Conservation (phyloP, 495 filamentous ascomycete species). For the Daldinia grandis region DNA sequence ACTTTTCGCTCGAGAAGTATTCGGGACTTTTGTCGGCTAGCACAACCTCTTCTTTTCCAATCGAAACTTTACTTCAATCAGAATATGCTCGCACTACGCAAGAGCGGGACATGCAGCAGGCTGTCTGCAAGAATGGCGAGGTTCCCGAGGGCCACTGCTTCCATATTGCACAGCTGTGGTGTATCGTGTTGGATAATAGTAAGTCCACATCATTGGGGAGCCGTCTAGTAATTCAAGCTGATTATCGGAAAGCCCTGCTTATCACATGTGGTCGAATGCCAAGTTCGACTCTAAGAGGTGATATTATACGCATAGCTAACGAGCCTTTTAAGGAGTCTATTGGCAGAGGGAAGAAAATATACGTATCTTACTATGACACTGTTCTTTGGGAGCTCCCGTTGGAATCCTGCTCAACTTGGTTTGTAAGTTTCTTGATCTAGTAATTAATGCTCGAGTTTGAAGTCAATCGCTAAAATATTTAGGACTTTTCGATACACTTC, state of each 20-base stretch:
- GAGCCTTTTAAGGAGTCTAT: constrained; percentile 24
- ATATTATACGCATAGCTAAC: constrained; percentile 22
- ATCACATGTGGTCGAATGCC: constrained; percentile 43
- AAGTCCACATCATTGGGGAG: neutral
- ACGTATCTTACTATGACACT: constrained; percentile 32
- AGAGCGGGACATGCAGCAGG: constrained; percentile 53
- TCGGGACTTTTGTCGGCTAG: constrained; percentile 38
- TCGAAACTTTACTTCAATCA: constrained; percentile 49
- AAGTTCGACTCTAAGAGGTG: constrained; percentile 22
- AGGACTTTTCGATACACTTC: constrained; percentile 49
- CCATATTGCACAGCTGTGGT: constrained; percentile 53
- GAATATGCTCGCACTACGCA: constrained; percentile 42
- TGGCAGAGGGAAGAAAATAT: constrained; percentile 23
- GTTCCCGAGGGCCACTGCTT: constrained; percentile 46
- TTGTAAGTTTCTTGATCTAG: constrained; percentile 42
- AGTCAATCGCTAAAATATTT: constrained; percentile 2
- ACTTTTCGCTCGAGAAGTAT: constrained; percentile 52
- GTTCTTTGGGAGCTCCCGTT: constrained; percentile 42
- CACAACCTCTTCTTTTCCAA: constrained; percentile 44
- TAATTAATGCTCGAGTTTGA: neutral
- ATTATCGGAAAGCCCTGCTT: constrained; percentile 35
- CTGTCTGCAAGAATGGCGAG: constrained; percentile 45
- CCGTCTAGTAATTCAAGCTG: neutral
- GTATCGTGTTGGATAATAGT: constrained; percentile 49
- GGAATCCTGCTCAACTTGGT: constrained; percentile 49